Percentiles rank a stretch among this genome's conserved stretches.
Conservation (phyloP, 2,329 filamentous ascomycete species). For the Aspergillus sp. region DNA sequence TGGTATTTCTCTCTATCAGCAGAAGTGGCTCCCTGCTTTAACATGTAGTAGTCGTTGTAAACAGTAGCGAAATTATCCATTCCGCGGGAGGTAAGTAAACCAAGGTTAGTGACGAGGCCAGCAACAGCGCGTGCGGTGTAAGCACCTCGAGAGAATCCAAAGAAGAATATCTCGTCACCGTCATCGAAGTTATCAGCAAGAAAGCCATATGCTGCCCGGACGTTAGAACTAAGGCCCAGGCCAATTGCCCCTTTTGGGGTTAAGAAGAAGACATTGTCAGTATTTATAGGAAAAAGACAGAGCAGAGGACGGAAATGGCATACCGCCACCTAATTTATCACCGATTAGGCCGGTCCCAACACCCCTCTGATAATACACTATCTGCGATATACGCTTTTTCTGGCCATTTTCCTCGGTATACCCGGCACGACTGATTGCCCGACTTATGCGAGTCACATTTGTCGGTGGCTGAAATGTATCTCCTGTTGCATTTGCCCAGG, state of each 20-base stretch:
- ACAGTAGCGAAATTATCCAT: conserved; percentile 4
- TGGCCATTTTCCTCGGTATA: not conserved
- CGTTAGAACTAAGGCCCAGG: conserved; percentile 1
- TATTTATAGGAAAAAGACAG: not conserved
- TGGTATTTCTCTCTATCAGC: not conserved
- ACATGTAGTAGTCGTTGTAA: conserved; percentile 3
- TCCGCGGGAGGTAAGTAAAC: conserved; percentile 2
- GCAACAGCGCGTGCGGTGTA: conserved; percentile 5
- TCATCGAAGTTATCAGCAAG: conserved; percentile 4
- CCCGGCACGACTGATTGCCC: conserved; percentile 1
- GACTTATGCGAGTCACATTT: conserved; percentile 5
- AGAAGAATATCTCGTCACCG: conserved; percentile 4
- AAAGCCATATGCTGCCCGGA: conserved; percentile 1
- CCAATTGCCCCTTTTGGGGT: not conserved
- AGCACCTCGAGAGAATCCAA: conserved; percentile 2
- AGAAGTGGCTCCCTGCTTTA: not conserved
- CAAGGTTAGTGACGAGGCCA: not conserved
- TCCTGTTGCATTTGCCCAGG: not conserved
- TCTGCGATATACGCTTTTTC: conserved; percentile 3
- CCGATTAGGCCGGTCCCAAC: conserved; percentile 3
- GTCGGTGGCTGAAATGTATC: conserved; percentile 1
- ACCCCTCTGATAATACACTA: conserved; percentile 3
- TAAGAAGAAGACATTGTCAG: not conserved
- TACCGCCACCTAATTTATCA: conserved; percentile 5
- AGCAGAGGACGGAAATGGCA: not conserved